Percentiles rank a stretch among this genome's conserved stretches.
These are phyloP conservation scores for Penicillium goetzii DNA, from an alignment of 495 filamentous ascomycete species.

Conservation along the genomic window DNA sequence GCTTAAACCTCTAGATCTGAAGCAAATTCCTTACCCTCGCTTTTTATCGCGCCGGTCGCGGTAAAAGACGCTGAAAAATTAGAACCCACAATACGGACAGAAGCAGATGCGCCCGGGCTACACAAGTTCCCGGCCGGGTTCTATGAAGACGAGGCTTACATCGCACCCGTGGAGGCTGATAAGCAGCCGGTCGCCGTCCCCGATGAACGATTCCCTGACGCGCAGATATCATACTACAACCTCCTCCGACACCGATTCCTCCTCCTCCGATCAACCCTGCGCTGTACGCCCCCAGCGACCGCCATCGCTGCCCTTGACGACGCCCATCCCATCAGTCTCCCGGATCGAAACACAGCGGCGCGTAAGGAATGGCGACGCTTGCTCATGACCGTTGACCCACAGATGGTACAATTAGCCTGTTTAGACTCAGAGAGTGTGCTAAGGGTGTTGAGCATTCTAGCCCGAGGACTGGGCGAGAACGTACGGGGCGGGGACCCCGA, in stretches of 20 bases:
- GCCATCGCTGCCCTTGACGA: conserved; percentile 55
- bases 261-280: conserved; percentile 60
- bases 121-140: conserved; percentile 20
- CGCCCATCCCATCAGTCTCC: conserved; percentile 61
- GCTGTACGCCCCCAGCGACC: conserved; percentile 53
- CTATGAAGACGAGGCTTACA: conserved; percentile 30
- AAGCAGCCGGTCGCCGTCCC: background rate
- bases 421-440: conserved; percentile 67
- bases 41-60: conserved; percentile 56
- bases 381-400: conserved; percentile 59
- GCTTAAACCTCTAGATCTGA: conserved; percentile 60
- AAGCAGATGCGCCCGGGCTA: background rate
- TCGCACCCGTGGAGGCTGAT: conserved; percentile 23
- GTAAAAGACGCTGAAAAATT: background rate
- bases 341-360: conserved; percentile 43
- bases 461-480: conserved; percentile 46
- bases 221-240: conserved; percentile 64
- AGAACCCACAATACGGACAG: background rate
- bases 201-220: conserved; percentile 40
- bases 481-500: conserved; percentile 46
- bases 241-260: conserved; percentile 63
- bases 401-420: conserved; percentile 67
- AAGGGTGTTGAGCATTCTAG: conserved; percentile 49
- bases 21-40: conserved; percentile 68
- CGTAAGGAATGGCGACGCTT: conserved; percentile 55